Base-by-base conservation (phyloP, 768 basidiomycete species). In the Boletus pseudo-olivaceus region DNA sequence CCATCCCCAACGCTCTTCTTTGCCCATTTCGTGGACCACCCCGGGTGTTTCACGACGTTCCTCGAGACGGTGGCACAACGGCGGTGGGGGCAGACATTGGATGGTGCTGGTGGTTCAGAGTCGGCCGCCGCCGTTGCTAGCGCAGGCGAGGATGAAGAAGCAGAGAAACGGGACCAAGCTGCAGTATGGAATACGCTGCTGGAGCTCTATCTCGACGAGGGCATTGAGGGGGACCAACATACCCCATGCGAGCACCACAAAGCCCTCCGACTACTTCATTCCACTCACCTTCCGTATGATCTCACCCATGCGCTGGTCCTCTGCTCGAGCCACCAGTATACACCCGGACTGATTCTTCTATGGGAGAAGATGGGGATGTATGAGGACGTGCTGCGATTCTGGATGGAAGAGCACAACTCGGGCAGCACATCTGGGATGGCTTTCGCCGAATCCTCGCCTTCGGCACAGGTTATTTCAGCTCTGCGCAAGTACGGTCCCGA, bases 321-420 rank as follows among this genome's bases (percentile, higher is more conserved):
- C 2, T 98, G 96, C 72, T 93, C 94, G 7, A 91, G 85, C 27
- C 79, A 82, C 37, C 78, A 75, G 12, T 97, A 93, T 62, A 93
- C 86, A 1, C 81, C 82, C 0, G 97, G 97, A 1, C 79, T 96
- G 11, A 88, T 98, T 3, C 72, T 90, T 5, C 77, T 98, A 3
- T 98, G 94, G 91, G 97, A 97, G 73, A 84, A 82, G 56, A 77
- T 94, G 74, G 93, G 90, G 7, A 95, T 97, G 96, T 91, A 93
- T 67, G 96, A 98, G 63, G 95, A 97, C 60, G 85, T 98, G 44
- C 67, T 98, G 30, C 81, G 94, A 23, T 97, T 91, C 74, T 94
- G 88, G 87, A 95, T 96, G 82, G 89, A 90, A 54, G 78, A 78
- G 56, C 78, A 87, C 51, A 61, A 61, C 34, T 47, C 51, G 7